These are phyloP conservation scores for Boletus speciosus DNA, from an alignment of 768 basidiomycete species.

Conservation along the genomic window DNA sequence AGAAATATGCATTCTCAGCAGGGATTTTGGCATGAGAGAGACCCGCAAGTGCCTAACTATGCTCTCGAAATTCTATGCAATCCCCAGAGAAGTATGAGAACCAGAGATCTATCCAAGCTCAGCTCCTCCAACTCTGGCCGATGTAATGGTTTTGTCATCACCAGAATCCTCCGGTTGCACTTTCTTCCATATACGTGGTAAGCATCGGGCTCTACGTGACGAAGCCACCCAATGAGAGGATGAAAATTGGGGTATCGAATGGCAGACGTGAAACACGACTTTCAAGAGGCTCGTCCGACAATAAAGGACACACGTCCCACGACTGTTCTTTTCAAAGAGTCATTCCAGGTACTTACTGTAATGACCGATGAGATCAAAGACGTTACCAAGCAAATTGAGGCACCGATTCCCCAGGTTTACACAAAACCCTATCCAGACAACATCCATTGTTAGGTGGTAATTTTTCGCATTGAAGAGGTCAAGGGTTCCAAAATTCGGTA, in stretches of 20 bases:
- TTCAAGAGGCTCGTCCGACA: neutral
- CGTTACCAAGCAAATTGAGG: neutral
- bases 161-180: neutral
- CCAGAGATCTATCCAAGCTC: neutral
- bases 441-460: neutral
- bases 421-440: neutral
- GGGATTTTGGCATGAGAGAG: too few species aligned
- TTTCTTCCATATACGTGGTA: neutral
- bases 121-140: neutral
- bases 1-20: too few species aligned
- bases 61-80: neutral
- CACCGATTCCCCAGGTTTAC: neutral
- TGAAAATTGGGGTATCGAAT: neutral
- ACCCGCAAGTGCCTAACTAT: too few species aligned
- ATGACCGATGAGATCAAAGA: neutral
- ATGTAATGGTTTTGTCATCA: neutral
- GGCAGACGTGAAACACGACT: neutral
- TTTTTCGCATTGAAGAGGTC: neutral
- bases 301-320: neutral
- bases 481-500: neutral
- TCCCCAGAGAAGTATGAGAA: neutral
- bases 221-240: neutral
- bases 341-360: neutral
- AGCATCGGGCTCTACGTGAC: neutral
- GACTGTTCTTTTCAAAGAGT: neutral